A percentile compares a stretch with the other conserved stretches of the same genome.
Evolutionary conservation across 495 filamentous ascomycete species (phyloP).

Genomic region (Penicillium silybi): DNA sequence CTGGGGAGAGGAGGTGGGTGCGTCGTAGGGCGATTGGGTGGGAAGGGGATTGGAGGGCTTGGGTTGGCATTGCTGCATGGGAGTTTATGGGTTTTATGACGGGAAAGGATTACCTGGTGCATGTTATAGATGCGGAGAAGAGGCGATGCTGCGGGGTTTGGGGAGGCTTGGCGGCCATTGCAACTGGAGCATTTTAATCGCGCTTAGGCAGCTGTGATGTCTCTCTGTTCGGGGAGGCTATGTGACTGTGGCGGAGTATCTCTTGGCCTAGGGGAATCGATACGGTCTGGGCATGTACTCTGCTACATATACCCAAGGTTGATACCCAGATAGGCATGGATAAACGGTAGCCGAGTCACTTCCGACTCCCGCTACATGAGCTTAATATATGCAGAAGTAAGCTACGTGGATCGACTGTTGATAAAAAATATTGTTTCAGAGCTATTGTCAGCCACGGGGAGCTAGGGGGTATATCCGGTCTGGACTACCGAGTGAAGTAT

Average conservation of each 20-base stretch:
- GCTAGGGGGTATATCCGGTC: too few species aligned
- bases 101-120: background rate
- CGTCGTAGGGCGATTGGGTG: constrained; percentile 23
- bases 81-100: background rate
- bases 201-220: background rate
- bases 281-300: too few species aligned
- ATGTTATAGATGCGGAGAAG: background rate
- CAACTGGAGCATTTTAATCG: background rate
- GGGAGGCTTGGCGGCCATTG: background rate
- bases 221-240: too few species aligned
- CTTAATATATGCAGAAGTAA: background rate
- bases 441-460: too few species aligned
- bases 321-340: background rate
- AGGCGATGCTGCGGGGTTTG: background rate
- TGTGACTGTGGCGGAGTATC: background rate
- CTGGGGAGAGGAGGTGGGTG: constrained; percentile 24
- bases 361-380: background rate
- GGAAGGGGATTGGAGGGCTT: constrained; percentile 14
- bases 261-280: background rate
- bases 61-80: constrained; percentile 11
- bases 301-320: too few species aligned
- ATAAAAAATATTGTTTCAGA: too few species aligned
- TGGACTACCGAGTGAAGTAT: too few species aligned
- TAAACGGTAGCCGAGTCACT: background rate
- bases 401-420: too few species aligned